Evolutionary conservation across 345 rosid species (phyloP).

Genomic region (Bretschneidera sinensis): DNA sequence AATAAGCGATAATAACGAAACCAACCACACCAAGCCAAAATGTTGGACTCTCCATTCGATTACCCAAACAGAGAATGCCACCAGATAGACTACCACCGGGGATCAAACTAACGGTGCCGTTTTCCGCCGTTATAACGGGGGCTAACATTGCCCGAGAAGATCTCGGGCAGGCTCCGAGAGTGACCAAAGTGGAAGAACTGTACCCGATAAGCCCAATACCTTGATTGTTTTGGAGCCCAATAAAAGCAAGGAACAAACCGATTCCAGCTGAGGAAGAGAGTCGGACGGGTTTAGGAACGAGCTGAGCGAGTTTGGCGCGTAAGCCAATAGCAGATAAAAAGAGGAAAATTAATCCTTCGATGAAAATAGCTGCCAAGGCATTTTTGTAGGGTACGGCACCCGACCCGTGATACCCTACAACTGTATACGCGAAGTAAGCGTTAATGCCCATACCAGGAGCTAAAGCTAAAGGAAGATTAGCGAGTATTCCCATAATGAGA

Average conservation of each 20-base stretch:
- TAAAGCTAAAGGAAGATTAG: conserved; percentile 77
- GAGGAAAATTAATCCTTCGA: conserved; percentile 73
- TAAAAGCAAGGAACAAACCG: conserved; percentile 87
- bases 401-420: conserved; percentile 94
- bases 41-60: conserved; percentile 80
- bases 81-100: conserved; percentile 64
- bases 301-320: conserved; percentile 73
- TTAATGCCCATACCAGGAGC: conserved; percentile 98
- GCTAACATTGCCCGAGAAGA: conserved; percentile 59
- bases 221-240: conserved; percentile 78
- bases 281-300: conserved; percentile 86
- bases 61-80: conserved; percentile 47
- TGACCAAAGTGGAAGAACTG: conserved; percentile 71
- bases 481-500: conserved; percentile 77
- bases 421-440: conserved; percentile 90
- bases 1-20: conserved; percentile 81
- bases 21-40: conserved; percentile 86
- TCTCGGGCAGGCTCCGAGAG: conserved; percentile 80
- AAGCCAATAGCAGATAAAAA: conserved; percentile 78
- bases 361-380: conserved; percentile 75
- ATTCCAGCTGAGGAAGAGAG: conserved; percentile 92
- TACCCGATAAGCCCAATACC: conserved; percentile 88
- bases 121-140: conserved; percentile 54
- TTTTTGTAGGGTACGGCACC: conserved; percentile 68
- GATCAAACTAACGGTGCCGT: conserved; percentile 58